phyloP scores from a whole-genome alignment of 352 stramenopile genomes.

The Phytophthora capsici region DNA sequence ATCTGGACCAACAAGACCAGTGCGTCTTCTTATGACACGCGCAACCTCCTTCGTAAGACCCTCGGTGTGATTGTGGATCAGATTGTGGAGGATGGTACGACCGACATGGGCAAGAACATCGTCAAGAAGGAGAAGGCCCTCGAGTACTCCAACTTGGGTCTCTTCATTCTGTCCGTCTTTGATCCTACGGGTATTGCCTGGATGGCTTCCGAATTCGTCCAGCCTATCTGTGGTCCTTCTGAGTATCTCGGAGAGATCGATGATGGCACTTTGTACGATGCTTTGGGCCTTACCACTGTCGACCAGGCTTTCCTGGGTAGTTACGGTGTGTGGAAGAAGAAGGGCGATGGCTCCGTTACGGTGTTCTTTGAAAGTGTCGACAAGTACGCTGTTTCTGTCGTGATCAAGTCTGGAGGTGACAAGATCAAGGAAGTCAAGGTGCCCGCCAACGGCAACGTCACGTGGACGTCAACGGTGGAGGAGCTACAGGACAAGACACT shows the following conservation, averaged over 20 bases:
- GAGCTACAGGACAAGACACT: conserved; percentile 38
- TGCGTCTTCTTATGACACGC: conserved; percentile 20
- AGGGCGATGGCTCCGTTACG: conserved; percentile 36
- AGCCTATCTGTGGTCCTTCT: conserved; percentile 63
- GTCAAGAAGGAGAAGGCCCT: conserved; percentile 30
- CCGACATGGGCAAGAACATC: conserved; percentile 36
- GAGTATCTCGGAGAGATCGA: conserved; percentile 58
- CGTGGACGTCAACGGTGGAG: conserved; percentile 29
- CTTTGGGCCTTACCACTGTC: conserved; percentile 47
- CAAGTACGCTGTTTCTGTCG: conserved; percentile 21
- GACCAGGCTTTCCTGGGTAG: conserved; percentile 50
- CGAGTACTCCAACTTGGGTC: conserved; percentile 37
- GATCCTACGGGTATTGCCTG: conserved; percentile 56
- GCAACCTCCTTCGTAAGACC: conserved; percentile 37
- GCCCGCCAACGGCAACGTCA: conserved; percentile 15
- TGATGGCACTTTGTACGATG: conserved; percentile 44
- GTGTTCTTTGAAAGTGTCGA: conserved; percentile 38
- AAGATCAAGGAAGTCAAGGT: conserved; percentile 30
- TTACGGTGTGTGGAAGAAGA: conserved; percentile 51
- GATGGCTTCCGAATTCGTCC: conserved; percentile 57
- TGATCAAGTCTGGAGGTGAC: conserved; percentile 39
- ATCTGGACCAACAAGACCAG: conserved; percentile 36
- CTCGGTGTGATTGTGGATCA: conserved; percentile 41
- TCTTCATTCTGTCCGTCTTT: conserved; percentile 52
- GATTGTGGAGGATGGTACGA: conserved; percentile 31